Conservation (phyloP, 202 grass and related monocot species). For the Saccharum hybrid region DNA sequence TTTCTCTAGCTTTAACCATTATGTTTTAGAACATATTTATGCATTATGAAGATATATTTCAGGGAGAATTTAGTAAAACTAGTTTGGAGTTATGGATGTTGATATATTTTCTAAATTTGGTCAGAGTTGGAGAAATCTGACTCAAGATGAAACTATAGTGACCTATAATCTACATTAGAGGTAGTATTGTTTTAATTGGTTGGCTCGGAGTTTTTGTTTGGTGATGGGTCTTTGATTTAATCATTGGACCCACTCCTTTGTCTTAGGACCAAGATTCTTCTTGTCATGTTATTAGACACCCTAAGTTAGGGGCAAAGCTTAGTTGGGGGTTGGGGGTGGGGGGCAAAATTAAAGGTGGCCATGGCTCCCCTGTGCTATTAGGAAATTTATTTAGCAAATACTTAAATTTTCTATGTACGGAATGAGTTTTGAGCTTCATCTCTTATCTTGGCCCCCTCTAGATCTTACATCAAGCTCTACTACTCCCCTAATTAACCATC, state of each 20-base stretch:
- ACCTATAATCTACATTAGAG: neutral
- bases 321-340: neutral
- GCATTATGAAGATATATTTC: too few species aligned
- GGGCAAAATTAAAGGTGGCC: neutral
- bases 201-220: neutral
- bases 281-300: neutral
- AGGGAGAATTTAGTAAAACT: too few species aligned
- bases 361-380: neutral
- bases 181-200: neutral
- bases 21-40: too few species aligned
- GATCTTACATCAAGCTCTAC: neutral
- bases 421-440: neutral
- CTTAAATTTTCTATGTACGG: too few species aligned
- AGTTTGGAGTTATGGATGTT: too few species aligned
- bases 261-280: neutral
- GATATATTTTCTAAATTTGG: too few species aligned
- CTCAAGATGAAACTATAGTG: neutral
- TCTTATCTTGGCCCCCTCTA: neutral
- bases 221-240: neutral
- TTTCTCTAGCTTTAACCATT: too few species aligned
- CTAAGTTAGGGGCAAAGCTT: neutral
- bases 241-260: neutral
- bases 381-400: neutral
- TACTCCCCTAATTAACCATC: too few species aligned
- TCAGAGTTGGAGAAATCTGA: too few species aligned